These are phyloP conservation scores for Salix viminalis DNA, from an alignment of 345 rosid species.

Conservation along the genomic window DNA sequence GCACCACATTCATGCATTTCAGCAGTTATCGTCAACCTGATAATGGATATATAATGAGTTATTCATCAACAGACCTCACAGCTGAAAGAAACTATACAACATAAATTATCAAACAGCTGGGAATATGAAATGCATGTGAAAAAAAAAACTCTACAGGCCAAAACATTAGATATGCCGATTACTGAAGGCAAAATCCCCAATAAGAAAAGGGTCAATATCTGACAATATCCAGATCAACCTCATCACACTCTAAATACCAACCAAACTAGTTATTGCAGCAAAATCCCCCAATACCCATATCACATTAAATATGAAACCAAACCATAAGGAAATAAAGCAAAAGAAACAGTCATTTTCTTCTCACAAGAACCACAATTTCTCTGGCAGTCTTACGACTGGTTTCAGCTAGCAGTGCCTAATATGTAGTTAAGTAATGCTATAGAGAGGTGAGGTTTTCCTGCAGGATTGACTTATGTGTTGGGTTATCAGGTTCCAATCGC, in stretches of 20 bases:
- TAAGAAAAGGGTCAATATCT: background rate
- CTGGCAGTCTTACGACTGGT: background rate
- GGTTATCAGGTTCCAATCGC: background rate
- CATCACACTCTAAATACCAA: background rate
- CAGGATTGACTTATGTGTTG: background rate
- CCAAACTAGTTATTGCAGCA: background rate
- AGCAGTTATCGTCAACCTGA: background rate
- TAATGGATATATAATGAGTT: background rate
- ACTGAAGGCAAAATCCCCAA: background rate
- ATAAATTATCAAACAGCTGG: background rate
- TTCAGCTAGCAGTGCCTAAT: background rate
- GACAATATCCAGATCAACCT: background rate
- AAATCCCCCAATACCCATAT: background rate
- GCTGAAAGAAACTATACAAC: background rate
- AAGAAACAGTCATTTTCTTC: background rate
- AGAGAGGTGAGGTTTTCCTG: background rate
- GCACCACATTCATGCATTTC: background rate
- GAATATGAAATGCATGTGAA: background rate
- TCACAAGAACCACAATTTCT: background rate
- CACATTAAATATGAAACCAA: background rate
- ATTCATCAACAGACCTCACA: background rate
- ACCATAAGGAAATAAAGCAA: background rate
- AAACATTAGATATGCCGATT: background rate
- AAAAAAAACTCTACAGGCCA: background rate
- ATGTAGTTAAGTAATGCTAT: background rate